Base-by-base conservation (phyloP, 345 rosid genomes). In the Eucalyptus cladocalyx region DNA sequence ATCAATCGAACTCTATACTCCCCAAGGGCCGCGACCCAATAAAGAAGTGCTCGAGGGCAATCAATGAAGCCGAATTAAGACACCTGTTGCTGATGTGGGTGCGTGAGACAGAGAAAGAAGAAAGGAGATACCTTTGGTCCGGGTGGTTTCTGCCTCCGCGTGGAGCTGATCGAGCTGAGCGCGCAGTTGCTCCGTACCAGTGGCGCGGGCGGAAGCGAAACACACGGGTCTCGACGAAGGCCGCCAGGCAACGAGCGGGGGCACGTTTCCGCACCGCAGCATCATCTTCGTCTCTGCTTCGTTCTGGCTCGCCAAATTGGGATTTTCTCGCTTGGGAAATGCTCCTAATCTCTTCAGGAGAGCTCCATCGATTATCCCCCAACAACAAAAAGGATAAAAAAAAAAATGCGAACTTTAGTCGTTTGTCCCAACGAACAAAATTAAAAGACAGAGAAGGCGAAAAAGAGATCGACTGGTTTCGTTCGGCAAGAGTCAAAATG, bases 151-250 rank as follows among this genome's bases (percentile, higher is more conserved):
- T 6, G 98, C 96, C 92, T 97, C 99, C 11, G 94, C 91, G 91
- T 93, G 97, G 43, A 96, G 98, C 85, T 90, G 95, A 91, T 96
- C 97, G 86, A 97, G 96, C 88, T 95, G 95, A 83, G 93, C 80
- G 26, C 98, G 96, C 49, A 96, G 96, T 89, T 92, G 95, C 42
- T 94, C 96, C 4, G 96, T 90, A 67, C 90, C 93, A 88, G 86
- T 47, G 47, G 85, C 8, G 85, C 30, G 87, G 34, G 81, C 34
- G 76, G 93, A 89, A 67, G 94, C 92, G 37, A 89, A 93, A 90
- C 96, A 95, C 26, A 86, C 88, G 4, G 89, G 91, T 48, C 89
- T 87, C 90, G 83, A 26, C 8, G 86, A 86, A 76, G 50, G 91
- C 91, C 91, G 91, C 81, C 88, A 32, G 87, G 90, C 54, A 18